Percentiles rank a stretch among this genome's conserved stretches.
Evolutionary conservation across 805 yeast genomes (phyloP).

Genomic region (Yarrowia phangngaensis): DNA sequence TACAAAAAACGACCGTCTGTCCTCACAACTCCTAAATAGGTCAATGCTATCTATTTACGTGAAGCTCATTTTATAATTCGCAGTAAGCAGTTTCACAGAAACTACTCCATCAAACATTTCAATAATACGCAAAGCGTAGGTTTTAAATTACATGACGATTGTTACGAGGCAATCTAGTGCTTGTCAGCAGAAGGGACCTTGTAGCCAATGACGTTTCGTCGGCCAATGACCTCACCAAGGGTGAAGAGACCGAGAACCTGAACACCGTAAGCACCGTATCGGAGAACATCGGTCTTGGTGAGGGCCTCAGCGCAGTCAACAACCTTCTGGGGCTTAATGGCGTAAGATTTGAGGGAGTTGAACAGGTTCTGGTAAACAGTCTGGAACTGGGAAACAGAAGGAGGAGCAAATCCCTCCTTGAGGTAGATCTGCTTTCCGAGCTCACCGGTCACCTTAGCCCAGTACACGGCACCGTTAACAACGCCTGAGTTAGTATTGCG

Average conservation of each 20-base stretch:
- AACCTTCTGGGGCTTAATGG: constrained; percentile 60
- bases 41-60: too few species aligned
- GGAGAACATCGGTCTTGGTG: constrained; percentile 55
- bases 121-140: too few species aligned
- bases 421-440: constrained; percentile 74
- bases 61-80: too few species aligned
- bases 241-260: constrained; percentile 90
- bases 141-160: constrained; percentile 20
- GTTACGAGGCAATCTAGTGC: constrained; percentile 17
- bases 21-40: too few species aligned
- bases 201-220: constrained; percentile 91
- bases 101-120: too few species aligned
- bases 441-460: constrained; percentile 64
- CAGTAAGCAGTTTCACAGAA: too few species aligned
- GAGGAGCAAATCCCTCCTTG: constrained; percentile 93
- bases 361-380: constrained; percentile 58
- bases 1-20: too few species aligned
- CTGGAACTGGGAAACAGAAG: constrained; percentile 71
- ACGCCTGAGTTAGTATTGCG: constrained; percentile 31
- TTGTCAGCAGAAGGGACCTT: constrained; percentile 23
- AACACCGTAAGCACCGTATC: constrained; percentile 69
- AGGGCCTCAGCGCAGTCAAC: constrained; percentile 47
- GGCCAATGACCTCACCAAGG: constrained; percentile 93
- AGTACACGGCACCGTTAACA: constrained; percentile 66
- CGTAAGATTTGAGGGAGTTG: constrained; percentile 35